Evolutionary conservation across 768 basidiomycete genomes (phyloP).

Genomic region (Psilocybe tampanensis): DNA sequence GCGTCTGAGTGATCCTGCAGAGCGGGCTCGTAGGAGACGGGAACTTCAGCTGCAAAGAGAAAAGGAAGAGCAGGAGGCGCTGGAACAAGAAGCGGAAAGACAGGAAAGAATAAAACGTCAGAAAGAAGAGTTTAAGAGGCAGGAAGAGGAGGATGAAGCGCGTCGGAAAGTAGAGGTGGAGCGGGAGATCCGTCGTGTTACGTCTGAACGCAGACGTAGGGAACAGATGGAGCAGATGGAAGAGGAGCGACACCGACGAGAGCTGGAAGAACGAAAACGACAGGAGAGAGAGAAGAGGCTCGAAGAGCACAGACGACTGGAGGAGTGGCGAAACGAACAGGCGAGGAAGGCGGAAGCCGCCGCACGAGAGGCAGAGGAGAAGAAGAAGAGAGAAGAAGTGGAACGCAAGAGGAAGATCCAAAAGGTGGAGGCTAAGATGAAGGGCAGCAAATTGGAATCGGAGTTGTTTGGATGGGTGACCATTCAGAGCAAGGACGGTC

Average conservation of each 20-base stretch:
- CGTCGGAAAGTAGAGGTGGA: conserved; percentile 40
- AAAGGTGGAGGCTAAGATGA: conserved; percentile 44
- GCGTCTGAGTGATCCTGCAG: conserved; percentile 31
- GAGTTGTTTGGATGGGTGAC: conserved; percentile 60
- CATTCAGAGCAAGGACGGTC: conserved; percentile 52
- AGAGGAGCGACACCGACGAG: conserved; percentile 45
- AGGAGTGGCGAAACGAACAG: conserved; percentile 55
- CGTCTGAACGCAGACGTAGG: conserved; percentile 38
- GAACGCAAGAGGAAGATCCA: conserved; percentile 51
- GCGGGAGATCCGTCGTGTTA: conserved; percentile 40
- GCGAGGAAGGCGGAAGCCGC: conserved; percentile 45
- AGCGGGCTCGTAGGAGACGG: conserved; percentile 32
- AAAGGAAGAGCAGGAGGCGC: conserved; percentile 44
- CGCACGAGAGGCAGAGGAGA: conserved; percentile 45
- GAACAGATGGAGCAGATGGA: conserved; percentile 42
- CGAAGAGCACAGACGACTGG: conserved; percentile 52
- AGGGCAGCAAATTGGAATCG: conserved; percentile 35
- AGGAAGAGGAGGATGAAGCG: conserved; percentile 47
- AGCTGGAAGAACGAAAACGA: conserved; percentile 51
- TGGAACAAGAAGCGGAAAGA: conserved; percentile 45
- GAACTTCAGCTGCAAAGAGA: conserved; percentile 37
- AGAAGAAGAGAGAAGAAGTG: conserved; percentile 39
- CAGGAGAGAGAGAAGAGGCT: conserved; percentile 48
- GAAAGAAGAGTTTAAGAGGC: conserved; percentile 44
- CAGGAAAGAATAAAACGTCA: conserved; percentile 40